Base-by-base conservation (phyloP, 768 basidiomycete genomes). In the Agaricus subrufescens region DNA sequence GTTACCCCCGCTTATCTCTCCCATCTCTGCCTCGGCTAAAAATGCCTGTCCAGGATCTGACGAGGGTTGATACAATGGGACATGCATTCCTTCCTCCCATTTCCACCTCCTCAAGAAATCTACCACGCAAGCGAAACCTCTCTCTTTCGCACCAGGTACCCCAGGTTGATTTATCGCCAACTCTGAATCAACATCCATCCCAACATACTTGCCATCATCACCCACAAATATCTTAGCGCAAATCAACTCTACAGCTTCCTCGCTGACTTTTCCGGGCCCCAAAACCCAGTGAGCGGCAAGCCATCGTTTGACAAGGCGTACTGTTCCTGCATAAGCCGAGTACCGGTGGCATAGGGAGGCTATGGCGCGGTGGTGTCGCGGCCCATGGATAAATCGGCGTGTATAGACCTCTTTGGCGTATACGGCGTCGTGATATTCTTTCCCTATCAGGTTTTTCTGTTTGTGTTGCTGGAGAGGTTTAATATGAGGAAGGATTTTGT, bases 231-330 rank as follows among this genome's bases (percentile, higher is more conserved):
- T 75, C 34, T 75, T 73, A 0, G 93, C 91, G 67, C 91, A 92
- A 42, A 99, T 68, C 15, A 98, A 73, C 69, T 99, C 97, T 37
- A 91, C 80, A 0, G 82, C 85, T 67, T 98, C 93, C 57, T 84
- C 81, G 5, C 80, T 78, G 52, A 98, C 75, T 61, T 92, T 88
- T 0, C 77, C 70, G 3, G 37, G 53, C 1, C 80, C 76, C 34
- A 98, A 79, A 55, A 97, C 78, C 87, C 90, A 92, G 66, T 99
- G 97, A 6, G 88, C 75, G 0, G 90, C 84, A 52, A 98, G 74
- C 97, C 97, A 99, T 43, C 96, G 82, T 73, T 98, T 96, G 50
- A 91, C 81, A 14, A 98, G 78, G 39, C 97, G 80, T 14, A 91
- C 89, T 0, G 95, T 94, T 8, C 88, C 84, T 2, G 92, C 79